These are phyloP conservation scores for Backusella sp. DNA, from an alignment of 192 early-diverging fungal genomes.

Conservation along the genomic window DNA sequence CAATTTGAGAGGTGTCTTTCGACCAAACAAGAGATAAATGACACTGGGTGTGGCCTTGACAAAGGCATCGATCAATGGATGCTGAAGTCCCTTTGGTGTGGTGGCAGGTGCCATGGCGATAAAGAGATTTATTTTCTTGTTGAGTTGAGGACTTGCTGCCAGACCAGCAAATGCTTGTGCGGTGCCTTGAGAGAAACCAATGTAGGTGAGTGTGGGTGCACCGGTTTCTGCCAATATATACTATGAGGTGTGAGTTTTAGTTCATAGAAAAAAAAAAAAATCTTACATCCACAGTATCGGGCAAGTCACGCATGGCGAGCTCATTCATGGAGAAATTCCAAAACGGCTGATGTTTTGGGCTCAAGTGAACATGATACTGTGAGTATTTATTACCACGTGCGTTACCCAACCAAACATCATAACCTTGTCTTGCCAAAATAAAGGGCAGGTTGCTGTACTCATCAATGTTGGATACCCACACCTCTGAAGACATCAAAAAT, in stretches of 20 bases:
- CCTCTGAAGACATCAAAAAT: slow-evolving; percentile 90
- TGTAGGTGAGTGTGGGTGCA: slow-evolving; percentile 78
- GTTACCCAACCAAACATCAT: slow-evolving; percentile 97
- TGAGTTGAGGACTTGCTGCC: slow-evolving; percentile 74
- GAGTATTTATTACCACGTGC: slow-evolving; percentile 94
- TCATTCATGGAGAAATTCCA: slow-evolving; percentile 98
- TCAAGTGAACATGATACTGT: slow-evolving; percentile 73
- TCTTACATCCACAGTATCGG: slow-evolving; percentile 76
- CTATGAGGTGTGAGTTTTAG: slow-evolving; percentile 21
- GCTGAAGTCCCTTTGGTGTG: slow-evolving; percentile 80
- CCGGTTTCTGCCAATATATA: slow-evolving; percentile 87
- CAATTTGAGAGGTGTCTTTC: slow-evolving; percentile 76
- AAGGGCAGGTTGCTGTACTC: slow-evolving; percentile 76
- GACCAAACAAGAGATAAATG: slow-evolving; percentile 85
- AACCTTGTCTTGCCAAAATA: slow-evolving; percentile 83
- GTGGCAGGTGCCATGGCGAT: slow-evolving; percentile 90
- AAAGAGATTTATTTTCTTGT: slow-evolving; percentile 85
- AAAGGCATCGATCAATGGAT: slow-evolving; percentile 78
- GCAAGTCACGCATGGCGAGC: slow-evolving; percentile 83
- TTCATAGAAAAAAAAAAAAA: neutral
- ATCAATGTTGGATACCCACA: slow-evolving; percentile 87
- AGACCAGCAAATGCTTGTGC: slow-evolving; percentile 87
- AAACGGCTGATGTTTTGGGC: slow-evolving; percentile 66
- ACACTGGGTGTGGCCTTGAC: slow-evolving; percentile 83
- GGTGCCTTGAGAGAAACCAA: slow-evolving; percentile 97